Percentiles rank a stretch among this genome's conserved stretches.
Conservation (phyloP, 768 basidiomycete species). For the Tephrocybe rancida region DNA sequence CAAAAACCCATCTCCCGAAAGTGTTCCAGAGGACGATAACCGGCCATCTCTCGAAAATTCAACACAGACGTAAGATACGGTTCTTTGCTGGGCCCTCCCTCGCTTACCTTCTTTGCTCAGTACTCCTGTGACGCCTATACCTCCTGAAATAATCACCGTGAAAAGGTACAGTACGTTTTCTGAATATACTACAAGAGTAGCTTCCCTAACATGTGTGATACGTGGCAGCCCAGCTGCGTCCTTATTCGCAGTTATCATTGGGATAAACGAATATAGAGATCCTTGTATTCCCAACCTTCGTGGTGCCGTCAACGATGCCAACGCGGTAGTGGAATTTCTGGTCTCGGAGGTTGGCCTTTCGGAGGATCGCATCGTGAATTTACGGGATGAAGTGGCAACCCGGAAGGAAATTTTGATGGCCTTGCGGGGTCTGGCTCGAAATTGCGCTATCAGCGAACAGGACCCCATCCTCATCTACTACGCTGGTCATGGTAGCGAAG, state of each 20-base stretch:
- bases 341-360: neutral
- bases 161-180: too few relatives aligned
- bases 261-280: constrained; percentile 10
- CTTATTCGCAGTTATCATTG: constrained; percentile 12
- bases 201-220: too few relatives aligned
- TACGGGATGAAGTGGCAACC: neutral
- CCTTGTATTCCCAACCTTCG: neutral
- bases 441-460: neutral
- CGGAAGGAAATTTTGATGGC: neutral
- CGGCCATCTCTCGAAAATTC: too few relatives aligned
- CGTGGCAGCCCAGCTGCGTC: neutral
- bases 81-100: too few relatives aligned
- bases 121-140: too few relatives aligned
- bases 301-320: neutral
- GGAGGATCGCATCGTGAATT: neutral
- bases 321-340: constrained; percentile 4
- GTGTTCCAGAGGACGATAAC: too few relatives aligned
- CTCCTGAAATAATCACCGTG: too few relatives aligned
- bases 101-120: too few relatives aligned
- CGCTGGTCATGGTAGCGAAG: constrained; percentile 5
- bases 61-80: too few relatives aligned
- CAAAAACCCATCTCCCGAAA: too few relatives aligned
- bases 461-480: constrained; percentile 9
- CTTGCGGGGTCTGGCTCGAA: neutral
- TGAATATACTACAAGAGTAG: too few relatives aligned